Evolutionary conservation across 2,329 filamentous ascomycete genomes (phyloP).

Genomic region (Zymoseptoria pseudotritici): DNA sequence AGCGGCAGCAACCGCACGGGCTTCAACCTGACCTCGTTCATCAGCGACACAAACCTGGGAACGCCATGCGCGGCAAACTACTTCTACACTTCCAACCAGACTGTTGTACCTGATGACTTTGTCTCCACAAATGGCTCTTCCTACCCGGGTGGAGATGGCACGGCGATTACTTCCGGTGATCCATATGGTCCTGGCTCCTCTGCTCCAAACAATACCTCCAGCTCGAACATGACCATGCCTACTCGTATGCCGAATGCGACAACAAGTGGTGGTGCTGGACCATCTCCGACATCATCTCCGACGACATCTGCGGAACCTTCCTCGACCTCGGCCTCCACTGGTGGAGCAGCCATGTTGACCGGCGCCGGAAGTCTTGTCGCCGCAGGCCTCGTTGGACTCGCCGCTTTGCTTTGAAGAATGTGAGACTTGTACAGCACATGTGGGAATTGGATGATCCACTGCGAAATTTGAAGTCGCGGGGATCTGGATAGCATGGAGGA

Average conservation of each 20-base stretch:
- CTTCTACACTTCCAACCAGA: slow-evolving; percentile 9
- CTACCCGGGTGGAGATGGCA: slow-evolving; percentile 8
- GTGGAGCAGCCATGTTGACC: slow-evolving; percentile 8
- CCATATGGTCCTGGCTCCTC: slow-evolving; percentile 1
- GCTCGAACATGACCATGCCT: not conserved
- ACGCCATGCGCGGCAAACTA: slow-evolving; percentile 10
- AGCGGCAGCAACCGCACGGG: slow-evolving; percentile 1
- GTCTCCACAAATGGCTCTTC: slow-evolving; percentile 1
- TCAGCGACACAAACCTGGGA: slow-evolving; percentile 6
- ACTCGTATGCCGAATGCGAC: not conserved
- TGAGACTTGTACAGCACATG: not conserved
- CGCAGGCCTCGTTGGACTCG: slow-evolving; percentile 6
- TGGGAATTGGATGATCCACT: slow-evolving; percentile 31
- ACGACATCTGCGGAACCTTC: not conserved
- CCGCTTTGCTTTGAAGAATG: slow-evolving; percentile 5
- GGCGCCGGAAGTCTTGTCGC: slow-evolving; percentile 8
- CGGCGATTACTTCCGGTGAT: slow-evolving; percentile 9
- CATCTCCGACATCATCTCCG: not conserved
- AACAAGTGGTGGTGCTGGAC: not conserved
- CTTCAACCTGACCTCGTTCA: slow-evolving; percentile 10
- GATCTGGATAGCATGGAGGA: not conserved
- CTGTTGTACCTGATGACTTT: slow-evolving; percentile 6
- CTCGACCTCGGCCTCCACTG: slow-evolving; percentile 1
- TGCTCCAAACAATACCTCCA: not conserved
- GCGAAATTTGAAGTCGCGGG: not conserved